These are phyloP conservation scores for Symbiodinium pilosum DNA, from an alignment of 73 alveolate species.

Conservation along the genomic window DNA sequence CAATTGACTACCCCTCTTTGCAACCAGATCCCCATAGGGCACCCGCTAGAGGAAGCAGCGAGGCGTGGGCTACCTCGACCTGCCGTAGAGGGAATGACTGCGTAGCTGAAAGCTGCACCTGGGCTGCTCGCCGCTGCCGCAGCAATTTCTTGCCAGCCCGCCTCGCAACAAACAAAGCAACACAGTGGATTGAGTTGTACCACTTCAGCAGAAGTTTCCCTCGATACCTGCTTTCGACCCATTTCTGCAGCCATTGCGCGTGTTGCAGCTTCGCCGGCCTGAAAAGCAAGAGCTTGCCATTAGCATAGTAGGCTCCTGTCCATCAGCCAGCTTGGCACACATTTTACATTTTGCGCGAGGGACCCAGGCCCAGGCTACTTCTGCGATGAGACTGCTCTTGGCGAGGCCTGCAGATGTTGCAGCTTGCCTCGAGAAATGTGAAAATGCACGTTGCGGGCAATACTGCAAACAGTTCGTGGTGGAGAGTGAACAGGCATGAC, in stretches of 20 bases:
- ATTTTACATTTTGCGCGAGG: too few relatives aligned
- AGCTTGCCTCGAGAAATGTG: background rate
- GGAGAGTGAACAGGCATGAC: too few relatives aligned
- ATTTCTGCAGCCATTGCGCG: slow-evolving; percentile 8
- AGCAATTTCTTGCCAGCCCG: slow-evolving; percentile 76
- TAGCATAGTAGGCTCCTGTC: background rate
- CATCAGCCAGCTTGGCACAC: background rate
- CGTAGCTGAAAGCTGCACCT: background rate
- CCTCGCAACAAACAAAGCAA: background rate
- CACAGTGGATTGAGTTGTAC: too few relatives aligned
- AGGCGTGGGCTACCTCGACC: background rate
- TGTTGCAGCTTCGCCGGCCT: slow-evolving; percentile 10
- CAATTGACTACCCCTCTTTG: too few relatives aligned
- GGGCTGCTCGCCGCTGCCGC: background rate
- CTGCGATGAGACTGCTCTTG: background rate
- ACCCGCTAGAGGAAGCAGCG: background rate
- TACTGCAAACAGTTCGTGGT: background rate
- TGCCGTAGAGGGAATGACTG: background rate
- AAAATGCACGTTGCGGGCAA: background rate
- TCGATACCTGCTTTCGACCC: slow-evolving; percentile 16
- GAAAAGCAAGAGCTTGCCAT: background rate
- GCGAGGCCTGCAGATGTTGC: background rate
- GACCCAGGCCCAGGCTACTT: too few relatives aligned
- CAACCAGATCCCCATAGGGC: background rate
- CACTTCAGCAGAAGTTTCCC: background rate